phyloP scores from a whole-genome alignment of 1,139 yeast species.

The Saccharomyces hybrid region DNA sequence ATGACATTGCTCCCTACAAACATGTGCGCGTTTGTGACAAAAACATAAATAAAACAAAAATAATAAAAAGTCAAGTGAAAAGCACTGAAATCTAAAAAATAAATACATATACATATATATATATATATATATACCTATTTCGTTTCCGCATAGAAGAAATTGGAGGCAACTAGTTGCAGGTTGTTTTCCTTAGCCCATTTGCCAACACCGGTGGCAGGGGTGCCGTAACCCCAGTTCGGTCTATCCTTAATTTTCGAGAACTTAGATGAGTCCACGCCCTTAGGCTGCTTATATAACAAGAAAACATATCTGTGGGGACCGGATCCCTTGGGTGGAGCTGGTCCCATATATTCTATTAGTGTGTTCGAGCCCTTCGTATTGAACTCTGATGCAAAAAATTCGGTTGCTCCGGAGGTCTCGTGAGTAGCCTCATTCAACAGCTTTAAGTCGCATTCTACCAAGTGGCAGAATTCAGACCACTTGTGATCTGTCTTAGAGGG shows the following conservation, averaged over 20 bases:
- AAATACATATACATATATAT: not conserved
- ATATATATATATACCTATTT: slow-evolving; percentile 19
- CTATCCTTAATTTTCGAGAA: slow-evolving; percentile 39
- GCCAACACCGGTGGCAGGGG: slow-evolving; percentile 66
- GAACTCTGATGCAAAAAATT: slow-evolving; percentile 19
- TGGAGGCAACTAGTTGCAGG: slow-evolving; percentile 60
- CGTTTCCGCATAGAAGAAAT: slow-evolving; percentile 73
- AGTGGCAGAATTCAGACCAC: slow-evolving; percentile 86
- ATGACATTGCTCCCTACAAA: not conserved
- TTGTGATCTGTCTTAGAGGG: slow-evolving; percentile 74
- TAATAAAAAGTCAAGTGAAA: not conserved
- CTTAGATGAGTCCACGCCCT: slow-evolving; percentile 16
- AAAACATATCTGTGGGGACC: slow-evolving; percentile 80
- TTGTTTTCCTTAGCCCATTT: slow-evolving; percentile 66
- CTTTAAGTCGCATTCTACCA: slow-evolving; percentile 57
- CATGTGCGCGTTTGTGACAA: not conserved
- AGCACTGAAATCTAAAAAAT: not conserved
- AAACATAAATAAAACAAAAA: not conserved
- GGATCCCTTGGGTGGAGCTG: slow-evolving; percentile 78
- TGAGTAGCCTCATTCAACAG: slow-evolving; percentile 8
- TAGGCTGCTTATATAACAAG: slow-evolving; percentile 59
- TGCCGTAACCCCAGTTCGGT: slow-evolving; percentile 79
- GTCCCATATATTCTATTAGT: slow-evolving; percentile 56
- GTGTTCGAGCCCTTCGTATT: slow-evolving; percentile 14
- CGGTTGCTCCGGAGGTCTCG: slow-evolving; percentile 26